phyloP scores from a whole-genome alignment of 164 flowering plant species.

The Piper longum region DNA sequence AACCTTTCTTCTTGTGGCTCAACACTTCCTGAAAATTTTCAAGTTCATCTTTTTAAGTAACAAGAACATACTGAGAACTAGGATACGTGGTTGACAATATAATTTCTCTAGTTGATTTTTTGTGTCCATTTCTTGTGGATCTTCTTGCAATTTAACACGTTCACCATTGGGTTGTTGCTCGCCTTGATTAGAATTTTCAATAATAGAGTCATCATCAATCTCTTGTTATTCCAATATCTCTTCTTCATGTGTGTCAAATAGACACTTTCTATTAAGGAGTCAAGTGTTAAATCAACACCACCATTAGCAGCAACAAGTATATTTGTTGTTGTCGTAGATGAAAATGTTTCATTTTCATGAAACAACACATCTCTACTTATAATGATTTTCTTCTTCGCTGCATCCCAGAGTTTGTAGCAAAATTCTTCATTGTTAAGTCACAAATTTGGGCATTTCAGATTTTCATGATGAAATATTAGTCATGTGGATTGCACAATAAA shows the following conservation, averaged over 20 bases:
- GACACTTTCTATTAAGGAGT: neutral
- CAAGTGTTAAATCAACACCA: neutral
- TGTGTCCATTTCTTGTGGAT: neutral
- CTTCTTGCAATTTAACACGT: neutral
- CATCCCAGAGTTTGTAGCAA: neutral
- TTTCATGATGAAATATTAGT: no score
- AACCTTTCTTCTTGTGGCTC: neutral
- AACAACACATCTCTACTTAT: neutral
- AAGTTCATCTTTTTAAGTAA: no score
- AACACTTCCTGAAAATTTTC: neutral
- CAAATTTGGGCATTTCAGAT: no score
- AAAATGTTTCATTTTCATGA: neutral
- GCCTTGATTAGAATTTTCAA: neutral
- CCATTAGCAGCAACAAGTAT: neutral
- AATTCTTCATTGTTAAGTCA: no score
- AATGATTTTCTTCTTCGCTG: neutral
- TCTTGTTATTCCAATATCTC: neutral
- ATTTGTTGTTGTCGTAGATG: neutral
- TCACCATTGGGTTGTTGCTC: neutral
- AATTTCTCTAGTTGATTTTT: neutral
- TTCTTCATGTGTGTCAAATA: neutral
- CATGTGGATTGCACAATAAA: no score
- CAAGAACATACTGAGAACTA: neutral
- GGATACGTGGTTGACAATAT: neutral
- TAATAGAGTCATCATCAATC: neutral